These are phyloP conservation scores for Akanthomyces uredinophilus DNA, from an alignment of 2,329 filamentous ascomycete genomes.

Conservation along the genomic window DNA sequence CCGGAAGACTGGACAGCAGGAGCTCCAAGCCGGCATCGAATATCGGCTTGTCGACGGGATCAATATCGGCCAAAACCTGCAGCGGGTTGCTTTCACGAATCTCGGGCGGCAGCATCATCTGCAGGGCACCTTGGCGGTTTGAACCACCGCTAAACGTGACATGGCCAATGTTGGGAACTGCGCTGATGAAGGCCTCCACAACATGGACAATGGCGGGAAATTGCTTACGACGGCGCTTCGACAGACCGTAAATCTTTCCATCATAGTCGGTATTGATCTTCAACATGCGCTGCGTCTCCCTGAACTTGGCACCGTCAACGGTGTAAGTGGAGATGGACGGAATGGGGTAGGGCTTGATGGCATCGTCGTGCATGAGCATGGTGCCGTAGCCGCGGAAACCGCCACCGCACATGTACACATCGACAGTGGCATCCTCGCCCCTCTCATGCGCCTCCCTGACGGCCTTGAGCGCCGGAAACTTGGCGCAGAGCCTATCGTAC, in stretches of 20 bases:
- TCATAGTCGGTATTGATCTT: slow-evolving; percentile 43
- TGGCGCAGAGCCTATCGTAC: slow-evolving; percentile 47
- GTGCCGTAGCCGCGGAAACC: slow-evolving; percentile 90
- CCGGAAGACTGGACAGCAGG: slow-evolving; percentile 40
- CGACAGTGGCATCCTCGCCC: slow-evolving; percentile 41
- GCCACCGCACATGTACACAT: slow-evolving; percentile 81
- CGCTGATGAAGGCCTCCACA: slow-evolving; percentile 66
- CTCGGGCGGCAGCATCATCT: slow-evolving; percentile 58
- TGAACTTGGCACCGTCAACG: slow-evolving; percentile 57
- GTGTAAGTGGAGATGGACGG: slow-evolving; percentile 76
- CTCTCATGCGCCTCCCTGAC: slow-evolving; percentile 32
- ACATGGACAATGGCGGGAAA: slow-evolving; percentile 80
- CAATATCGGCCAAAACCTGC: slow-evolving; percentile 27
- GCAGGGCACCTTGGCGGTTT: slow-evolving; percentile 77
- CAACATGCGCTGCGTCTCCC: slow-evolving; percentile 46
- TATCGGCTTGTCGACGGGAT: slow-evolving; percentile 23
- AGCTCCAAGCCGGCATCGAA: slow-evolving; percentile 34
- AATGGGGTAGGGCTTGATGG: slow-evolving; percentile 73
- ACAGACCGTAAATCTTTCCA: slow-evolving; percentile 69
- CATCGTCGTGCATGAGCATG: slow-evolving; percentile 75
- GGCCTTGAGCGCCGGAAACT: slow-evolving; percentile 45
- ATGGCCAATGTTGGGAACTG: slow-evolving; percentile 64
- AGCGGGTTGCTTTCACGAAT: slow-evolving; percentile 64
- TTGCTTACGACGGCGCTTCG: slow-evolving; percentile 70
- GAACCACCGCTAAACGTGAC: slow-evolving; percentile 85